Evolutionary conservation across 2,329 filamentous ascomycete genomes (phyloP).

Genomic region (Neopestalotiopsis rosae): DNA sequence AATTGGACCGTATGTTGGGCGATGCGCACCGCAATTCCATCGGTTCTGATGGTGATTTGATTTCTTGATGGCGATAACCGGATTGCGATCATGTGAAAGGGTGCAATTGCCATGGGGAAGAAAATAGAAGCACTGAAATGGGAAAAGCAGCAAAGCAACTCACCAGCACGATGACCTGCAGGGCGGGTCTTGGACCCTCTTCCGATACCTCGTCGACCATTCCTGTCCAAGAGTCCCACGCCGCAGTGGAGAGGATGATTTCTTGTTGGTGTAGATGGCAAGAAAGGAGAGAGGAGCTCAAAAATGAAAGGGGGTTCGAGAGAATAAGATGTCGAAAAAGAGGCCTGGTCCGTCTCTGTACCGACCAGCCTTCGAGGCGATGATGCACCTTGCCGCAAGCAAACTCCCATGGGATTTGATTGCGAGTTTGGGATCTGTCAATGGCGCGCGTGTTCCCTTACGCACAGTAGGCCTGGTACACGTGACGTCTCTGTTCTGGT

Average conservation of each 20-base stretch:
- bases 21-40: too few species aligned
- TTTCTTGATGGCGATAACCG: neutral
- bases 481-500: neutral
- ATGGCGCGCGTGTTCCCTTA: neutral
- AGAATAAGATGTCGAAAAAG: neutral
- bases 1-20: neutral
- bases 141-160: slow-evolving; percentile 39
- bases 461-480: neutral
- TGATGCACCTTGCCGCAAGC: slow-evolving; percentile 1
- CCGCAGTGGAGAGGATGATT: neutral
- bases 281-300: neutral
- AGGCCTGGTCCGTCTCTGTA: neutral
- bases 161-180: slow-evolving; percentile 80
- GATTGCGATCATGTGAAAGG: neutral
- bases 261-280: neutral
- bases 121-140: neutral
- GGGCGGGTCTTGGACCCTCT: slow-evolving; percentile 47
- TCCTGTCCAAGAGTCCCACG: neutral
- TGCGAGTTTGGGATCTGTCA: neutral
- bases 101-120: neutral
- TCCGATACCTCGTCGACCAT: slow-evolving; percentile 27
- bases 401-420: neutral
- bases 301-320: neutral
- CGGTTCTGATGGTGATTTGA: neutral
- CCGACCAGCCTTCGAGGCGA: neutral